Base-by-base conservation (phyloP, 2,329 filamentous ascomycete genomes). In the Pyrenophora teres region DNA sequence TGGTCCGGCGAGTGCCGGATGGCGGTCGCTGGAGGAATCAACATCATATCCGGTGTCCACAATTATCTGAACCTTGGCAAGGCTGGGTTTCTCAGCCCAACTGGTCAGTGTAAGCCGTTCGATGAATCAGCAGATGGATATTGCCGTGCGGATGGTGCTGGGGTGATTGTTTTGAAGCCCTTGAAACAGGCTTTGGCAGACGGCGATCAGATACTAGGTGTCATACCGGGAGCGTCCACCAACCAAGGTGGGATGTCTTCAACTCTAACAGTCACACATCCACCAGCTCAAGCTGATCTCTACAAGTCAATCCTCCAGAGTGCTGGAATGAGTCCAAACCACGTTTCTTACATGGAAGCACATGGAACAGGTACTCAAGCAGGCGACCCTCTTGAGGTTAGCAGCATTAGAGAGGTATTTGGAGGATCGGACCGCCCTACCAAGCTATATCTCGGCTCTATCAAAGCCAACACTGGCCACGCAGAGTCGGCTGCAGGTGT, bases 401-500 rank as follows among this genome's bases (percentile, higher is more conserved):
- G 36, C 3, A 58, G 58, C 6, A 59, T 71, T 7, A 31, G 38
- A 10, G 18, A 46, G 9, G 49, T 46, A 9, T 58, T 57, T 39
- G 59, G 27, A 23, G 27, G n/a, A 13, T 32, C 44, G 9, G 33
- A 38, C 23, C 37, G 40, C 16, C 21, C 21, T 23, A 23, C 21
- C 21, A 23, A 23, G 21, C 56, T 74, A 1, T 36, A 54, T 25
- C 12, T 74, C 1, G 65, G 63, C 4, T 54, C 69, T 1, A 57
- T 67, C 30, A 74, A 74, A 46, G 51, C 60, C 2, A 68, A 69
- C 37, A 56, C 73, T 27, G 72, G 71, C 10, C 72, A 74, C 46
- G 50, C 54, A 13, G 74, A 76, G 53, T 59, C 64, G 3, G 68
- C 64, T 37, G 55, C 70, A 6, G 72, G 72, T 19, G 52, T 67